These are phyloP conservation scores for Colletotrichum karsti DNA, from an alignment of 2,329 filamentous ascomycete genomes.

Conservation along the genomic window DNA sequence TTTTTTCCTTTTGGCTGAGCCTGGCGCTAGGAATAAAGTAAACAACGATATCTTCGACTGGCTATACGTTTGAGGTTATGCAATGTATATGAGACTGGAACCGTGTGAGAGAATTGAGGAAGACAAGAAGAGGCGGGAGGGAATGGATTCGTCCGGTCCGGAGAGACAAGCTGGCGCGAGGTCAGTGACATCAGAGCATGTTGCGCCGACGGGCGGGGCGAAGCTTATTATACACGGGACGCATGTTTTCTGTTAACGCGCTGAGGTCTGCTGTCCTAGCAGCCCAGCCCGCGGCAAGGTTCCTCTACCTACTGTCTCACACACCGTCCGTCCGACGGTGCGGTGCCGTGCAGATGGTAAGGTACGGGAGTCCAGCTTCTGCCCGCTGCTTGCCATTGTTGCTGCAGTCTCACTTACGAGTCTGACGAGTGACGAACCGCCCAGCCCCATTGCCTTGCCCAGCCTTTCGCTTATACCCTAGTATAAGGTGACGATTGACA, in stretches of 20 bases:
- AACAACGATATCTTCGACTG: constrained; percentile 1
- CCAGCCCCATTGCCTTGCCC: too few relatives aligned
- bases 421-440: too few relatives aligned
- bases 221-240: constrained; percentile 25
- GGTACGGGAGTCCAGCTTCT: background rate
- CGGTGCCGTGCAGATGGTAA: background rate
- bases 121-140: background rate
- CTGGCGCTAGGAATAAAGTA: background rate
- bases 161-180: constrained; percentile 5
- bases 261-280: background rate
- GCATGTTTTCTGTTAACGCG: constrained; percentile 15
- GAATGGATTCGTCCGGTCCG: background rate
- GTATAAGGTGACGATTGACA: constrained; percentile 18
- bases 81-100: background rate
- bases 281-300: background rate
- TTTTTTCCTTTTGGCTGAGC: background rate
- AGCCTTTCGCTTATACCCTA: background rate
- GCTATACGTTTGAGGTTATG: background rate
- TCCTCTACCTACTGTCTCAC: background rate
- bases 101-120: background rate
- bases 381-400: background rate
- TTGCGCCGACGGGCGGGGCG: constrained; percentile 22
- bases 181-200: constrained; percentile 27
- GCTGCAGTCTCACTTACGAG: too few relatives aligned
- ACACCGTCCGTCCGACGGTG: constrained; percentile 9